These are phyloP conservation scores for Stentor coeruleus DNA, from an alignment of 73 alveolate genomes.

Conservation along the genomic window DNA sequence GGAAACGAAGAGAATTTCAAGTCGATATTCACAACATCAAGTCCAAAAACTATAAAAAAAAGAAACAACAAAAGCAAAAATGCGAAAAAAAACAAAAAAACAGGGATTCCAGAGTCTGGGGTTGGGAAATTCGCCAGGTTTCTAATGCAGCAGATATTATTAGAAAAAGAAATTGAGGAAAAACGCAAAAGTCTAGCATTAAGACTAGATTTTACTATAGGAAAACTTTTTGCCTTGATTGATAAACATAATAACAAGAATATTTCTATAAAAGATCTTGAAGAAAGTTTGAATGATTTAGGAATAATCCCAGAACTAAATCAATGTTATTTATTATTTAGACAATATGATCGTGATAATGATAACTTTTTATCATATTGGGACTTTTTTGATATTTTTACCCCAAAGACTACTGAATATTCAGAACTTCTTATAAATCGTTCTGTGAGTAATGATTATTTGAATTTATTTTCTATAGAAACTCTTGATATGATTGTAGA, in stretches of 20 bases:
- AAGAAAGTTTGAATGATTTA: not conserved
- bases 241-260: not conserved
- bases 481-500: not conserved
- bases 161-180: not conserved
- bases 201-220: not conserved
- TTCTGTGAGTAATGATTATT: not conserved
- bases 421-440: not conserved
- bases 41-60: not conserved
- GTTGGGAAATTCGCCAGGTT: not conserved
- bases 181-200: not conserved
- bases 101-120: too few species aligned
- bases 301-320: conserved; percentile 5
- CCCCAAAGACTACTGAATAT: not conserved
- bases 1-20: not conserved
- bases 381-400: not conserved
- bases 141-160: not conserved
- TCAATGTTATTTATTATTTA: not conserved
- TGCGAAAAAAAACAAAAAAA: too few species aligned
- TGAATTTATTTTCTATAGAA: not conserved
- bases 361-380: not conserved
- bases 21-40: not conserved
- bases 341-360: not conserved
- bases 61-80: not conserved
- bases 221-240: not conserved
- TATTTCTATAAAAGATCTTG: not conserved